Base-by-base conservation (phyloP, 768 basidiomycete species). In the Naganishia randhawae region DNA sequence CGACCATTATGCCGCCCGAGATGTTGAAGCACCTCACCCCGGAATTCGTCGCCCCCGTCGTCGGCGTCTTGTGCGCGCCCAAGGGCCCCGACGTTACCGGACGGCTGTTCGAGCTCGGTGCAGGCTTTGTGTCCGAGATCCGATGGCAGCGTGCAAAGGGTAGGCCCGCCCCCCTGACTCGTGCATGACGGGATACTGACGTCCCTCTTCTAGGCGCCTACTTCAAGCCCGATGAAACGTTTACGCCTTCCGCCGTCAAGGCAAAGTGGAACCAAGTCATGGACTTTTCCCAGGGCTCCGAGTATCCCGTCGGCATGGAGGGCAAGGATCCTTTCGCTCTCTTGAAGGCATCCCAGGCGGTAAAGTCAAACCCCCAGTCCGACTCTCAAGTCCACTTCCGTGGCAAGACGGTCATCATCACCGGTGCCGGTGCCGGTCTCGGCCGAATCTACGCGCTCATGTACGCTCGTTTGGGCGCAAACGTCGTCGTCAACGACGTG, bases 401-500 rank as follows among this genome's bases (percentile, higher is more conserved):
- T 69, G 89, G 87, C 17, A 88, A 97, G 82, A 95, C 92, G 13
- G 90, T 90, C 68, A 87, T 99, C 73, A 85, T 98, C 73, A 98
- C 96, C 2, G 96, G 95, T 42, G 91, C 93, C 8, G 95, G 95
- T 48, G 91, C 89, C 31, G 96, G 95, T 63, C 86, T 99, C 33
- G 96, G 96, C 19, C 87, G 96, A 32, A 85, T 86, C 1, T 96
- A 98, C 76, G 90, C 96, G 0, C 84, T 89, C 50, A 90, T 97
- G 90, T 98, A 89, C 76, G 90, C 85, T 29, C 87, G 85, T 64
- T 86, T 94, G 10, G 95, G 96, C n/a, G 95, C 92, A 11, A 96
- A 96, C 73, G 90, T 99, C 35, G 90, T 98, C 51, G 86, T 98
- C 50, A 99, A 98, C 77, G 96, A 99, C 75, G 88, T 97, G 53